Percentiles rank a stretch among this genome's conserved stretches.
These are phyloP conservation scores for Pythium rhizo-oryzae DNA, from an alignment of 352 stramenopile species.

Conservation along the genomic window DNA sequence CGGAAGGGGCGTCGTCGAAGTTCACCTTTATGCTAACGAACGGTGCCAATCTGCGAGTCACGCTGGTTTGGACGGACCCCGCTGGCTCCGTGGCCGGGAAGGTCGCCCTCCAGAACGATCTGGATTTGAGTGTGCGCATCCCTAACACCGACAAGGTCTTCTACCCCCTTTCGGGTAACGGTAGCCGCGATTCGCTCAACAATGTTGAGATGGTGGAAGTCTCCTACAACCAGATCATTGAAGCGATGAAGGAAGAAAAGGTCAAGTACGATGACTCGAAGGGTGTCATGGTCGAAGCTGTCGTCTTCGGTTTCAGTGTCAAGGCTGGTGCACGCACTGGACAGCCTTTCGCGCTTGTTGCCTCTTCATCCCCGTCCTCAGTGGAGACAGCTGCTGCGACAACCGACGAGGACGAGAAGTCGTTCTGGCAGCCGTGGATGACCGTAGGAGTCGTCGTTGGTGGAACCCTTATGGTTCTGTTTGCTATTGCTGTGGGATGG, in stretches of 20 bases:
- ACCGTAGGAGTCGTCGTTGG: conserved; percentile 61
- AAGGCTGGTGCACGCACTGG: conserved; percentile 52
- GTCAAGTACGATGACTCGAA: conserved; percentile 34
- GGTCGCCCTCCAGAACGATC: conserved; percentile 63
- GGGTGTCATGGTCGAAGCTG: conserved; percentile 60
- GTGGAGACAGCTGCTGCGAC: conserved; percentile 35
- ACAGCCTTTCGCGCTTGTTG: conserved; percentile 78
- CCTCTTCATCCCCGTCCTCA: conserved; percentile 60
- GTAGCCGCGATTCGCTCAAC: conserved; percentile 60
- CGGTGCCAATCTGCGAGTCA: conserved; percentile 62
- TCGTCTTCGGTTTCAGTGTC: conserved; percentile 66
- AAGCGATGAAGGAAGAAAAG: conserved; percentile 32
- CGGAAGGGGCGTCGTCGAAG: conserved; percentile 43
- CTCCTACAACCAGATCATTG: conserved; percentile 49
- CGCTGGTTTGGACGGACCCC: conserved; percentile 74
- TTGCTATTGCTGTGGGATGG: conserved; percentile 57
- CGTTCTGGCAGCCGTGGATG: conserved; percentile 83
- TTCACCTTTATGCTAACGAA: conserved; percentile 64
- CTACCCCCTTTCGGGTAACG: conserved; percentile 64
- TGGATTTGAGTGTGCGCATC: conserved; percentile 65
- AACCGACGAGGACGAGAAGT: neutral
- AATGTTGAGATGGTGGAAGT: conserved; percentile 84
- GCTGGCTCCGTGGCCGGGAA: conserved; percentile 55
- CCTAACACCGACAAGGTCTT: conserved; percentile 53
- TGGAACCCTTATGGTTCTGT: conserved; percentile 50